Conservation (phyloP, 495 filamentous ascomycete species). For the Aspergillus taichungensis region DNA sequence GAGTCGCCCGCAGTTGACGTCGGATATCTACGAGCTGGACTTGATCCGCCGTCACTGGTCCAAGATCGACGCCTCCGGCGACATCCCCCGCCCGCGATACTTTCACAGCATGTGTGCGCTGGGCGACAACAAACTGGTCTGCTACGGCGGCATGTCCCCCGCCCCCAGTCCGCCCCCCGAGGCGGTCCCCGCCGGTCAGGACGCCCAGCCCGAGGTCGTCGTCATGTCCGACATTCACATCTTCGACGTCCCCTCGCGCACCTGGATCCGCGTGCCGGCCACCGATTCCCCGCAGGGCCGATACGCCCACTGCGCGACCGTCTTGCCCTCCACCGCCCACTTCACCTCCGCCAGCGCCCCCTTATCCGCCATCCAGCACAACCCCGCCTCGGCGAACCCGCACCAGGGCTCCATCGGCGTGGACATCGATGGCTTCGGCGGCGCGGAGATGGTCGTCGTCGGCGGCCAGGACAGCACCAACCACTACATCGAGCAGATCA, state of each 20-base stretch:
- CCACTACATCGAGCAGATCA: constrained; percentile 97
- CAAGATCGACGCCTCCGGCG: constrained; percentile 73
- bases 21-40: constrained; percentile 88
- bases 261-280: constrained; percentile 77
- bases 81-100: constrained; percentile 83
- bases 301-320: constrained; percentile 94
- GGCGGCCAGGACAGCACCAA: constrained; percentile 96
- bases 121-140: constrained; percentile 92
- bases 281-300: constrained; percentile 81
- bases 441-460: constrained; percentile 95
- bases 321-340: constrained; percentile 75
- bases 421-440: constrained; percentile 79
- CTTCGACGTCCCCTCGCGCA: constrained; percentile 76
- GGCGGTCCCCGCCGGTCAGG: constrained; percentile 37
- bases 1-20: constrained; percentile 71
- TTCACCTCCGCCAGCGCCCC: constrained; percentile 79
- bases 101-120: constrained; percentile 93
- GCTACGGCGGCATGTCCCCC: constrained; percentile 97
- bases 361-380: constrained; percentile 79
- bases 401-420: constrained; percentile 83
- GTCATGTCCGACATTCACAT: constrained; percentile 99
- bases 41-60: constrained; percentile 87
- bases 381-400: constrained; percentile 66
- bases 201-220: constrained; percentile 77
- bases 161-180: constrained; percentile 42